These are phyloP conservation scores for Arachis hypogaea DNA, from an alignment of 306 rosid genomes.

Conservation along the genomic window DNA sequence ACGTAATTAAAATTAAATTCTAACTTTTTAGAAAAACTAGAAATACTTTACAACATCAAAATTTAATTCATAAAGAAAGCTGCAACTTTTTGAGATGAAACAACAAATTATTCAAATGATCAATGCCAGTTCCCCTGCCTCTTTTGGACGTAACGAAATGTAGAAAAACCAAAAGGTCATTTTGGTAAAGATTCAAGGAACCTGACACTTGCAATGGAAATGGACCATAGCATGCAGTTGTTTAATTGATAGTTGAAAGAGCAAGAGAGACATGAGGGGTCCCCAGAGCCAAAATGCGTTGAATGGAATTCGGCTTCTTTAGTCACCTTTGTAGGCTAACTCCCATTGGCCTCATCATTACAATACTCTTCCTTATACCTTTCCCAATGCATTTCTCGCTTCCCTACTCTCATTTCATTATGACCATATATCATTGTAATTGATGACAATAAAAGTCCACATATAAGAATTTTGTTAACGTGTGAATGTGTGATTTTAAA, in stretches of 20 bases:
- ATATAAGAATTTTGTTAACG: no score
- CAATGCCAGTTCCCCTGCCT: neutral
- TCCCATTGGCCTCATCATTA: slow-evolving; percentile 44
- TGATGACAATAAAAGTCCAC: neutral
- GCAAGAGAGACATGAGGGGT: slow-evolving; percentile 41
- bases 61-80: no score
- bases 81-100: no score
- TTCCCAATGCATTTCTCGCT: slow-evolving; percentile 37
- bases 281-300: slow-evolving; percentile 35
- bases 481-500: no score
- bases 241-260: slow-evolving; percentile 23
- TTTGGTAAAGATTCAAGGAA: slow-evolving; percentile 33
- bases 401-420: neutral
- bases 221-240: slow-evolving; percentile 30
- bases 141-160: slow-evolving; percentile 37
- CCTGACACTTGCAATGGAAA: slow-evolving; percentile 24
- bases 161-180: slow-evolving; percentile 20
- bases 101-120: neutral
- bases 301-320: slow-evolving; percentile 37
- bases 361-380: slow-evolving; percentile 27
- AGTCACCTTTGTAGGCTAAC: slow-evolving; percentile 41
- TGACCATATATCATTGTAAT: slow-evolving; percentile 21
- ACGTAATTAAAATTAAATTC: no score
- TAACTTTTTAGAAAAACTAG: no score
- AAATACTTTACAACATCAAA: no score